Conservation (phyloP, 331 rosid species). For the Quercus phellos region DNA sequence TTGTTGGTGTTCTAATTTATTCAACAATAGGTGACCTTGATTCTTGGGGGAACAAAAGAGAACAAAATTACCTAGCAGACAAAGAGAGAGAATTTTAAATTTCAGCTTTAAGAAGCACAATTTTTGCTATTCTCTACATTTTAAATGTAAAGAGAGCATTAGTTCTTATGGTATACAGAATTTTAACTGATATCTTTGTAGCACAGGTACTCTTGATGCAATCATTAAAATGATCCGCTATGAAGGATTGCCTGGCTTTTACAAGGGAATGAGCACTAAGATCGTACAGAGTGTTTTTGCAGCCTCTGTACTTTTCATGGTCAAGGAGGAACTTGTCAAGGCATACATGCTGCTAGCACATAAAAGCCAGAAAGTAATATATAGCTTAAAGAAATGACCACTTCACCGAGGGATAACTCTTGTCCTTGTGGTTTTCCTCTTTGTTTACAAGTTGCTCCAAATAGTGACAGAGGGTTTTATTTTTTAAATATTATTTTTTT, state of each 20-base stretch:
- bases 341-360: slow-evolving; percentile 36
- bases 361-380: slow-evolving; percentile 29
- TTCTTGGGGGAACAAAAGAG: neutral
- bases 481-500: no score
- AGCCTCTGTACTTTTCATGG: slow-evolving; percentile 76
- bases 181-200: neutral
- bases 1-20: neutral
- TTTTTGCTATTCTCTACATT: neutral
- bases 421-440: neutral
- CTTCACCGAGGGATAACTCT: slow-evolving; percentile 3
- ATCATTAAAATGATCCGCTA: slow-evolving; percentile 62
- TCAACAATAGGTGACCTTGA: neutral
- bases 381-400: slow-evolving; percentile 25
- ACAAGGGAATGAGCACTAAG: slow-evolving; percentile 85
- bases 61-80: neutral
- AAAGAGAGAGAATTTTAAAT: neutral
- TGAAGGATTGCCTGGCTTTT: slow-evolving; percentile 69
- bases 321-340: slow-evolving; percentile 79
- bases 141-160: neutral
- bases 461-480: neutral
- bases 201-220: slow-evolving; percentile 69
- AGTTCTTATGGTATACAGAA: neutral
- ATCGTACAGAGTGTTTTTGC: slow-evolving; percentile 86
- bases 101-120: neutral
- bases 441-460: neutral